Base-by-base conservation (phyloP, 371 early-diverging fungal genomes). In the Mucor mucedo region DNA sequence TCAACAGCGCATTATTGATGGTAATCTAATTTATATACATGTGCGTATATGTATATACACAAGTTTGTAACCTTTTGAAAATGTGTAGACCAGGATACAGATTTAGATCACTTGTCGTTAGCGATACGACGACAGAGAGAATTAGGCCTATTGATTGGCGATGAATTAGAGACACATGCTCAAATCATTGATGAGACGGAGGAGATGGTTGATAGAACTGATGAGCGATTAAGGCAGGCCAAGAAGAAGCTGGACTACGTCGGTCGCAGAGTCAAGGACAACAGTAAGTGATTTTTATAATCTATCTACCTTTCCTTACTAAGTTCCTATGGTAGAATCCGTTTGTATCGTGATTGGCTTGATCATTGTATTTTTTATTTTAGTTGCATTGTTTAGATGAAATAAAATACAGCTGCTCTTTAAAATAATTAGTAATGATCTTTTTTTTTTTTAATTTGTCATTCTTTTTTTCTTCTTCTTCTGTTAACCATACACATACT, bases 131-230 rank as follows among this genome's bases (percentile, higher is more conserved):
- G 93, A 53, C 93, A 94, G 63, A 82, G 86, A 68, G 87, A 90
- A 52, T 68, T 94, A 5, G 94, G 94, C 0, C 32, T 91, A 32
- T 62, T 86, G 71, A 94, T 94, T 62, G 85, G 84, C 21, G 90
- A 91, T 41, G 94, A 94, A 64, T 70, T 94, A 59, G 89, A 92
- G 38, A 68, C 80, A 11, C 94, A 94, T 67, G 82, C 87, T 27
- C 86, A 87, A n/a, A 58, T 92, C 58, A 77, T 94, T 72, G 89
- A 90, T 40, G 89, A 92, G 16, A 91, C 91, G 1, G 90, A 88
- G 27, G 77, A 66, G 10, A 76, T 84, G 55, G 87, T 91, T 4
- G 91, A 92, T 68, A 65, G 72, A 0, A 89, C 91, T 5, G 84
- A 79, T 44, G 69, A 70, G 30, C 68, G 87, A 53, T 68, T 93